Base-by-base conservation (phyloP, 352 stramenopile genomes). In the Globisporangium nunn region DNA sequence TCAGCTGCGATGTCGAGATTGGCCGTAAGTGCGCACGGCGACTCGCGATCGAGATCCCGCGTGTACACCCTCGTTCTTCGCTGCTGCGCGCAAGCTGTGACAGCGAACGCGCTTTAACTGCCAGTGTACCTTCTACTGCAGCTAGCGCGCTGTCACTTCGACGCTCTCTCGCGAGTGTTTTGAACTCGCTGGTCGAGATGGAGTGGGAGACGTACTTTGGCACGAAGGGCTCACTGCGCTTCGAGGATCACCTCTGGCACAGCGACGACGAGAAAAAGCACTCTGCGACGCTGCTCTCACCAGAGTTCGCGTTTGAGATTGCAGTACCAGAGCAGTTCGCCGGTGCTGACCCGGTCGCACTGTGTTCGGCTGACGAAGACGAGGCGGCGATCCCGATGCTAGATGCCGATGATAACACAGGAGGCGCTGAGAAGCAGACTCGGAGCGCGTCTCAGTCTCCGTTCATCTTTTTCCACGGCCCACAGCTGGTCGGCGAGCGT, bases 161-260 rank as follows among this genome's bases (percentile, higher is more conserved):
- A 17, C 35, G 17, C 6, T 15, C 18, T 6, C 18, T 81, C 23
- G 50, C 62, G 1, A 55, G 62, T 10, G 7, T 67, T 39, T 31
- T 85, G 35, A 85, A 85, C 48, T 51, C 58, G 31, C 43, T 79
- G 2, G 29, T 85, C 7, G 62, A 73, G 31, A 72, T 85, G 46
- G 64, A 81, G 41, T 85, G 75, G 75, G 66, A 75, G 52, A 85
- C 75, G 15, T 70, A 74, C 67, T 85, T 78, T 41, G 75, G 75
- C 11, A 72, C 68, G 23, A 64, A 58, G 28, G 75, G 75, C 29
- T 39, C 50, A 6, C 47, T 85, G 41, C 35, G 52, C 4, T 51
- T 71, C 18, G 52, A 49, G 15, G 44, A 62, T 1, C 52, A 31
- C n/a, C 48, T 66, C 35, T 68, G 56, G 64, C 31, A 5, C 8